Evolutionary conservation across 768 basidiomycete genomes (phyloP).

Genomic region (Leccinum incarnatum): DNA sequence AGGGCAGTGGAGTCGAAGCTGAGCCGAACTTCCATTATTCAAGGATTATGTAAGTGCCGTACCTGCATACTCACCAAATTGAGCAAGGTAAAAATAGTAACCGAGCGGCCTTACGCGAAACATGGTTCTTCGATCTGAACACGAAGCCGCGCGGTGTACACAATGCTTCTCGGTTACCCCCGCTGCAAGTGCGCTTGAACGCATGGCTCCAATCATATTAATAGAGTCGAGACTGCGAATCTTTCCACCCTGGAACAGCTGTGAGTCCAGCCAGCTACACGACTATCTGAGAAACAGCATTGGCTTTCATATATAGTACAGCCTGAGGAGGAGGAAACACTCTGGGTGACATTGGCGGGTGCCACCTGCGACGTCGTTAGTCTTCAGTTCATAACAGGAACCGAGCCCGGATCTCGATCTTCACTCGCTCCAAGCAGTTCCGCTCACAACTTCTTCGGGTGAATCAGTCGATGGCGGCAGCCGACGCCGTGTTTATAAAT

Average conservation of each 20-base stretch:
- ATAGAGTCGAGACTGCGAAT: not conserved
- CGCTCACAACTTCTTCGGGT: not conserved
- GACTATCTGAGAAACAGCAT: not conserved
- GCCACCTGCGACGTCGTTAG: too few relatives aligned
- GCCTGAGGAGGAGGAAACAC: not conserved
- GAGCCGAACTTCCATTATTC: too few relatives aligned
- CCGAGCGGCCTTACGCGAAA: too few relatives aligned
- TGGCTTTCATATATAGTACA: not conserved
- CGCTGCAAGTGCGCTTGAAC: not conserved
- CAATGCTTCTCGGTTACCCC: not conserved
- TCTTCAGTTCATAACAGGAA: not conserved
- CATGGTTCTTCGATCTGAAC: not conserved
- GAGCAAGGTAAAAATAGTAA: too few relatives aligned
- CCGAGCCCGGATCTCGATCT: not conserved
- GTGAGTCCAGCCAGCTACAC: not conserved
- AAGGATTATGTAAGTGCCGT: too few relatives aligned
- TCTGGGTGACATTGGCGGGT: too few relatives aligned
- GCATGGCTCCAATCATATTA: slow-evolving; percentile 1
- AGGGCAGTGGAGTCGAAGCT: too few relatives aligned
- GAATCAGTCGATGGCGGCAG: not conserved
- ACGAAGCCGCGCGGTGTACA: not conserved
- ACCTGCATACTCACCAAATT: not conserved
- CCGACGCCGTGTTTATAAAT: slow-evolving; percentile 21
- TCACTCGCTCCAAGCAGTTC: not conserved
- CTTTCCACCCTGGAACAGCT: not conserved